Evolutionary conservation across 257 asterid species (phyloP).

Genomic region (Plantago ovata): DNA sequence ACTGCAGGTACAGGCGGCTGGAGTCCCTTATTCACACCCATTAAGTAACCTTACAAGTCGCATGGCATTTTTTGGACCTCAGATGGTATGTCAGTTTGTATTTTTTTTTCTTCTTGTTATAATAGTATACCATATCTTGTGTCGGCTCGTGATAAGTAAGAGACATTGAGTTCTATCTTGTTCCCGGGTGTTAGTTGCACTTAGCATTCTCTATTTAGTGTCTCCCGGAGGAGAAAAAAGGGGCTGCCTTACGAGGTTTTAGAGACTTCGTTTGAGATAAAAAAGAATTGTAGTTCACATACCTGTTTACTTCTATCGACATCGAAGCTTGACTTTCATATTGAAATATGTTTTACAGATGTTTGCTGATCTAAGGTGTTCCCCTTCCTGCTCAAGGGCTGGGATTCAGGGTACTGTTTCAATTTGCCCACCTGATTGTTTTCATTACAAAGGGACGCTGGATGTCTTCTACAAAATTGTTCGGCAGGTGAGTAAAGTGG

Average conservation of each 20-base stretch:
- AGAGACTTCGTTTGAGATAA: too few relatives aligned
- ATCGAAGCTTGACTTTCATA: constrained; percentile 6
- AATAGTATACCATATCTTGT: too few relatives aligned
- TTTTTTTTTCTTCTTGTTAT: background rate
- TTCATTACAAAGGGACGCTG: constrained; percentile 84
- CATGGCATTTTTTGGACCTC: constrained; percentile 89
- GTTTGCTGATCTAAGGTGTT: constrained; percentile 98
- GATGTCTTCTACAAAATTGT: constrained; percentile 87
- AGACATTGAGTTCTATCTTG: too few relatives aligned
- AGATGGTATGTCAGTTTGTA: constrained; percentile 46
- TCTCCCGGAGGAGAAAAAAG: too few relatives aligned
- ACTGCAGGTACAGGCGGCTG: constrained; percentile 98
- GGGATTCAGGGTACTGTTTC: constrained; percentile 91
- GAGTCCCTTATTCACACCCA: constrained; percentile 79
- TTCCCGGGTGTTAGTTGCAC: too few relatives aligned
- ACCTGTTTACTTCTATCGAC: too few relatives aligned
- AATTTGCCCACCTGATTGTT: constrained; percentile 92
- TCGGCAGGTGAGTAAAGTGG: constrained; percentile 63
- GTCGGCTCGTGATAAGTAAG: too few relatives aligned
- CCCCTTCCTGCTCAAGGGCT: constrained; percentile 95
- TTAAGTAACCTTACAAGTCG: constrained; percentile 80
- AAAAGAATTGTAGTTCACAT: too few relatives aligned
- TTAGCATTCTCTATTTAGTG: too few relatives aligned
- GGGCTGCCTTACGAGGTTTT: too few relatives aligned
- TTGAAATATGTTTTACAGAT: constrained; percentile 44